A percentile compares a stretch with the other conserved stretches of the same genome.
These are phyloP conservation scores for Vicia villosa DNA, from an alignment of 306 rosid genomes.

Conservation along the genomic window DNA sequence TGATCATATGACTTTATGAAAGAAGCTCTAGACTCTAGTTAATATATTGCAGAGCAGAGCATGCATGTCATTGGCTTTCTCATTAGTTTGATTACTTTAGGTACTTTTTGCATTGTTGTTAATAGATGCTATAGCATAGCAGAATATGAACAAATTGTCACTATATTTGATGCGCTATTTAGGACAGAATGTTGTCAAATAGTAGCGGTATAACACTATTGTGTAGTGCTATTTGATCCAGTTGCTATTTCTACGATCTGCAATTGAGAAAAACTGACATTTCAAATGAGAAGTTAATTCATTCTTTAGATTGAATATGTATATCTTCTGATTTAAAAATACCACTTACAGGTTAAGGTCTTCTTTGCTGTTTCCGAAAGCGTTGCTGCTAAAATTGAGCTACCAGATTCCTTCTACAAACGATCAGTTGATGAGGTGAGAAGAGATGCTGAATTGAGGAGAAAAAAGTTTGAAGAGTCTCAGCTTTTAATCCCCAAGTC, in stretches of 20 bases:
- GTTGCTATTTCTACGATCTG: too few relatives aligned
- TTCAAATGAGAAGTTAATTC: not conserved
- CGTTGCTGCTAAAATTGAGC: slow-evolving; percentile 77
- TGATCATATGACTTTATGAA: slow-evolving; percentile 8
- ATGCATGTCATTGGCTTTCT: slow-evolving; percentile 14
- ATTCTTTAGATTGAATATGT: slow-evolving; percentile 15
- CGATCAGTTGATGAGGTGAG: slow-evolving; percentile 74
- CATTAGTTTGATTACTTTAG: slow-evolving; percentile 25
- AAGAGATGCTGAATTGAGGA: slow-evolving; percentile 87
- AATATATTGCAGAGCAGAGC: not conserved
- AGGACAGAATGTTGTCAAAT: too few relatives aligned
- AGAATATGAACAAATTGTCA: too few relatives aligned
- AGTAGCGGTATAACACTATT: too few relatives aligned
- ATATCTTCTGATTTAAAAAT: slow-evolving; percentile 18
- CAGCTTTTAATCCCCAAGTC: slow-evolving; percentile 90
- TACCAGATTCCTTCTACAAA: slow-evolving; percentile 84
- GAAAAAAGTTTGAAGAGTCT: slow-evolving; percentile 87
- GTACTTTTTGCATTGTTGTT: not conserved
- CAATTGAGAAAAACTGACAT: too few relatives aligned
- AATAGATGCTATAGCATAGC: too few relatives aligned
- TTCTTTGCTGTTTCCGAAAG: slow-evolving; percentile 93
- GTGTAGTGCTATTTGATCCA: too few relatives aligned
- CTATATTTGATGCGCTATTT: too few relatives aligned
- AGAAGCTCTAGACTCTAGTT: slow-evolving; percentile 9
- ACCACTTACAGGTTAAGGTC: slow-evolving; percentile 63